These are phyloP conservation scores for Rhizopogon sp. DNA, from an alignment of 768 basidiomycete species.

Conservation along the genomic window DNA sequence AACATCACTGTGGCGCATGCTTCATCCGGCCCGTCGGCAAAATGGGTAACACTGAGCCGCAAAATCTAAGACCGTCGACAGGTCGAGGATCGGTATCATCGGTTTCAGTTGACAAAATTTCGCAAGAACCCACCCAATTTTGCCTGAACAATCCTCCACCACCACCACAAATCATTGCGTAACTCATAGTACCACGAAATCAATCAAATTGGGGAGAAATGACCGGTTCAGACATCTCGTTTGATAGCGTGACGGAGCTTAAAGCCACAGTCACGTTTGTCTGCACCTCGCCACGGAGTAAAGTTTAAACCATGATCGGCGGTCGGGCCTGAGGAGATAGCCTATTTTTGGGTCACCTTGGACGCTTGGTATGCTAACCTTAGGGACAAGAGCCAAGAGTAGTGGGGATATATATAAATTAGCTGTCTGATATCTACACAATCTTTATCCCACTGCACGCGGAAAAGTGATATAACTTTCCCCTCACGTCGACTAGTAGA, in stretches of 20 bases:
- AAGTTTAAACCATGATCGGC: not conserved
- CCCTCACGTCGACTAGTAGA: not conserved
- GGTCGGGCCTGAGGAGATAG: constrained; percentile 1
- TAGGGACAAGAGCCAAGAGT: not conserved
- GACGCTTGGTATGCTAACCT: not conserved
- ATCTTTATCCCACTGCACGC: not conserved
- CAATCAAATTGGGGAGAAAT: not conserved
- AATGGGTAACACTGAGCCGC: not conserved
- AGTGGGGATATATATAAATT: not conserved
- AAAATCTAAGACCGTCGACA: not conserved
- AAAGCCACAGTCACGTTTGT: not conserved
- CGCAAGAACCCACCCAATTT: not conserved
- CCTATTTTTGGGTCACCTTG: not conserved
- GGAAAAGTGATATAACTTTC: not conserved
- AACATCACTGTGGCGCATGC: no score
- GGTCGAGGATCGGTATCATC: no score
- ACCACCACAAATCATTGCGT: not conserved
- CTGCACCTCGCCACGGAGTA: not conserved
- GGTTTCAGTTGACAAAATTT: no score
- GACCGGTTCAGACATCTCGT: not conserved
- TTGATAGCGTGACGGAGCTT: not conserved
- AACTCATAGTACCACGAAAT: not conserved
- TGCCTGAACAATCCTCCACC: not conserved
- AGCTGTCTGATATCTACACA: not conserved
- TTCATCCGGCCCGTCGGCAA: constrained; percentile 1